A percentile compares a stretch with the other conserved stretches of the same genome.
Evolutionary conservation across 257 asterid genomes (phyloP).

Genomic region (Salvia miltiorrhiza): DNA sequence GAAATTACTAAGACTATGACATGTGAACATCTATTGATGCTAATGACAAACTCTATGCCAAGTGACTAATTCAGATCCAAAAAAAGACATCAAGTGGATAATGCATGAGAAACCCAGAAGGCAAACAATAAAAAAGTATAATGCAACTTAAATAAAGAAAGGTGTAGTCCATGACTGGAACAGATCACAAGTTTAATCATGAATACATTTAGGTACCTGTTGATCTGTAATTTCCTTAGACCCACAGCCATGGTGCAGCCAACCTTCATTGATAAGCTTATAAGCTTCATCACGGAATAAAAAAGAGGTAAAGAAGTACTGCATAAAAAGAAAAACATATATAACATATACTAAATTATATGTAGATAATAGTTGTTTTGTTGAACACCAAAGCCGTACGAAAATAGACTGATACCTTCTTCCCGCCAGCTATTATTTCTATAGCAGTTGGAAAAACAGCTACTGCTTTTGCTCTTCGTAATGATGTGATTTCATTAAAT

Average conservation of each 20-base stretch:
- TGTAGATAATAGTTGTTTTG: neutral
- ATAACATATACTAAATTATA: neutral
- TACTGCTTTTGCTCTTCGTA: constrained; percentile 85
- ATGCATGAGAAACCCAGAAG: neutral
- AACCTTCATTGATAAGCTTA: constrained; percentile 88
- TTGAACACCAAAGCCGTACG: neutral
- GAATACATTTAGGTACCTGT: constrained; percentile 44
- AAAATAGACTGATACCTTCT: constrained; percentile 58
- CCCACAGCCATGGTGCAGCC: constrained; percentile 52
- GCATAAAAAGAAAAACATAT: constrained; percentile 33
- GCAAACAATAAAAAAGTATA: neutral
- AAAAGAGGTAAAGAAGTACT: constrained; percentile 93
- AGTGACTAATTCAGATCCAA: neutral
- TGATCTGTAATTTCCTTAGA: constrained; percentile 47
- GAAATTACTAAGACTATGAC: neutral
- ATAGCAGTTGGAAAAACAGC: constrained; percentile 95
- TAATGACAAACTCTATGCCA: neutral
- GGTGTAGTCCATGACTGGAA: constrained; percentile 15
- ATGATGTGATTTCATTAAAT: constrained; percentile 71
- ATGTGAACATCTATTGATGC: neutral
- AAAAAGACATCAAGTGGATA: neutral
- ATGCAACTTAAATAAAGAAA: constrained; percentile 19
- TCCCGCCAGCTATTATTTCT: constrained; percentile 78
- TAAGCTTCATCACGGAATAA: constrained; percentile 98
- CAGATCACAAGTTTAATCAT: constrained; percentile 12